phyloP scores from a whole-genome alignment of 768 basidiomycete species.

The Serendipita indica region DNA sequence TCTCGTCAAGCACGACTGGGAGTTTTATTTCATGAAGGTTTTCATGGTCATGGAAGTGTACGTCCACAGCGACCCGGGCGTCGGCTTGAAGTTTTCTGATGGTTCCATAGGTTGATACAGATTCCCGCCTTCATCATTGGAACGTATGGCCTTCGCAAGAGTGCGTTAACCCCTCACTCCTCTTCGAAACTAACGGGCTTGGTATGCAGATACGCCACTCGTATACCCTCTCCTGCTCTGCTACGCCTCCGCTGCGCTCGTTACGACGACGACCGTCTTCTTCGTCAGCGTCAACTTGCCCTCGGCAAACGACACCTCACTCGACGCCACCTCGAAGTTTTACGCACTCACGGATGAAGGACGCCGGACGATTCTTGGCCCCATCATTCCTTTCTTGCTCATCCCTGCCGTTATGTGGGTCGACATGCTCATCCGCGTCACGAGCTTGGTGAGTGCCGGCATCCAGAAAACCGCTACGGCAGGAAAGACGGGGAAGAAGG shows the following conservation, averaged over 20 bases:
- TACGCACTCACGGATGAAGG: background rate
- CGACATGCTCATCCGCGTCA: background rate
- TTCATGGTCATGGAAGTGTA: conserved; percentile 5
- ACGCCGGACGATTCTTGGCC: background rate
- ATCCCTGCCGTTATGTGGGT: conserved; percentile 9
- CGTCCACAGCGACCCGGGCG: background rate
- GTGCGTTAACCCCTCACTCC: background rate
- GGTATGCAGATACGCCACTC: background rate
- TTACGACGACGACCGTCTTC: background rate
- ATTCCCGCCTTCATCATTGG: conserved; percentile 3
- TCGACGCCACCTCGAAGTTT: conserved; percentile 1
- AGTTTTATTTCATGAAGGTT: background rate
- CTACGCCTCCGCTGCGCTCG: background rate
- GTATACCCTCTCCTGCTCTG: background rate
- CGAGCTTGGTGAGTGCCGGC: background rate
- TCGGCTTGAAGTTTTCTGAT: background rate
- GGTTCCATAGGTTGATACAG: background rate
- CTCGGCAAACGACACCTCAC: background rate
- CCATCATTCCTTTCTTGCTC: background rate
- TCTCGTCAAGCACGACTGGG: background rate
- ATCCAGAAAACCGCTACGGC: background rate
- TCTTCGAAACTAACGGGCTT: background rate
- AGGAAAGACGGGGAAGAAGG: background rate
- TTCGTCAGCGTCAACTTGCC: background rate
- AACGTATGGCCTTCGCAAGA: background rate